Evolutionary conservation across 306 rosid genomes (phyloP).

Genomic region (Senna siamea): DNA sequence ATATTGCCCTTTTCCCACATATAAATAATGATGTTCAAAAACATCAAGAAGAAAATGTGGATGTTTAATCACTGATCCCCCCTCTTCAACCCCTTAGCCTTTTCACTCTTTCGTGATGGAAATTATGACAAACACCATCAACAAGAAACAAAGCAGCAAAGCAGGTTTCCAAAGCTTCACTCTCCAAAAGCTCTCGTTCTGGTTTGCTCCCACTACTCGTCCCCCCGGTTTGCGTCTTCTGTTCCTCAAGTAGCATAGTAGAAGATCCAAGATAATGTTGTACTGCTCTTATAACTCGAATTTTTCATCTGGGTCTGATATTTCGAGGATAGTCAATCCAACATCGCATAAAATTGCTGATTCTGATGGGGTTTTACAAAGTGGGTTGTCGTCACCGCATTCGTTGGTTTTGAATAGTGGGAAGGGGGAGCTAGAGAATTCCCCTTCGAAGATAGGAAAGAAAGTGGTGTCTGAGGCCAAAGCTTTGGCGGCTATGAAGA

Average conservation of each 20-base stretch:
- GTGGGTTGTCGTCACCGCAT: conserved; percentile 40
- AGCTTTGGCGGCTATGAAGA: conserved; percentile 68
- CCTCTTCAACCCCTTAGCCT: conserved; percentile 21
- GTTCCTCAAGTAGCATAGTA: conserved; percentile 18
- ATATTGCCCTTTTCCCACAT: conserved; percentile 1
- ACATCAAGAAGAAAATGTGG: conserved; percentile 52
- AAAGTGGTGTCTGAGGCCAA: conserved; percentile 57
- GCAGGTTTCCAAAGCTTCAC: conserved; percentile 44
- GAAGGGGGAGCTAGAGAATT: conserved; percentile 58
- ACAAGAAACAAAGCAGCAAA: conserved; percentile 40
- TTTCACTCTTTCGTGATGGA: conserved; percentile 42
- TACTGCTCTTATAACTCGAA: conserved; percentile 42
- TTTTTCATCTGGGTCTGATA: conserved; percentile 41
- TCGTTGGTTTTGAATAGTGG: conserved; percentile 52
- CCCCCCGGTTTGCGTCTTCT: conserved; percentile 57
- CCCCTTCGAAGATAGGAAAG: conserved; percentile 46
- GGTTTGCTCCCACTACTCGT: conserved; percentile 63
- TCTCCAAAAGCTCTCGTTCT: conserved; percentile 51
- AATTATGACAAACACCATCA: conserved; percentile 46
- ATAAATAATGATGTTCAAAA: conserved; percentile 37
- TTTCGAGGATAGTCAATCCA: conserved; percentile 39
- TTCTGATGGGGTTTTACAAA: conserved; percentile 35
- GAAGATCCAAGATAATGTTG: conserved; percentile 34
- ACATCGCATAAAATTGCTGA: conserved; percentile 32
- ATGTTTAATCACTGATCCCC: conserved; percentile 49